These are phyloP conservation scores for Bassia scoparia DNA, from an alignment of 148 eudicot species.

Conservation along the genomic window DNA sequence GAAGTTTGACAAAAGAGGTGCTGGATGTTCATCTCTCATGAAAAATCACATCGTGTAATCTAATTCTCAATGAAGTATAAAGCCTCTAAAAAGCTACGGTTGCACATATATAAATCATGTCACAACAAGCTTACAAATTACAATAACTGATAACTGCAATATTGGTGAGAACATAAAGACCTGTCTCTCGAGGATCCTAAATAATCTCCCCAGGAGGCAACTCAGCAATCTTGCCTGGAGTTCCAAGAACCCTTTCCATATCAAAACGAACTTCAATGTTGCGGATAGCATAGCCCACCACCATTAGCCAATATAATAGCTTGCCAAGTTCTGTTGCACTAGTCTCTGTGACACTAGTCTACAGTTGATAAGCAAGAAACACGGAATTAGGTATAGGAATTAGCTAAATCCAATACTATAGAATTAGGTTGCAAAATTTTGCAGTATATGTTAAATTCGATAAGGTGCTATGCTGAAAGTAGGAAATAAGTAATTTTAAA, in stretches of 20 bases:
- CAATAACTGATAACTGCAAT: neutral
- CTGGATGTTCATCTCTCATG: neutral
- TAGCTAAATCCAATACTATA: neutral
- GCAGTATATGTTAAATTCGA: neutral
- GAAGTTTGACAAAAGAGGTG: neutral
- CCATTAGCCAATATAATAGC: conserved; percentile 85
- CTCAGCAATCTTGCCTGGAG: conserved; percentile 65
- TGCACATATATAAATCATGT: conserved; percentile 6
- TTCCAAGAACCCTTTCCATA: conserved; percentile 75
- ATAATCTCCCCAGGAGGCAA: conserved; percentile 74
- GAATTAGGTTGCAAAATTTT: neutral
- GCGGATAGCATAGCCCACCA: conserved; percentile 80
- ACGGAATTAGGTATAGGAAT: neutral
- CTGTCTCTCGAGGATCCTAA: conserved; percentile 15
- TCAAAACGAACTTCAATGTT: conserved; percentile 91
- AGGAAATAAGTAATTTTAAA: neutral
- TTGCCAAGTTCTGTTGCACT: conserved; percentile 83
- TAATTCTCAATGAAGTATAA: conserved; percentile 11
- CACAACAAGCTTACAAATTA: neutral
- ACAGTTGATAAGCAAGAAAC: conserved; percentile 18
- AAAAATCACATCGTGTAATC: conserved; percentile 3
- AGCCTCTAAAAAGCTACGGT: neutral
- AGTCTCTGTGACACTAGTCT: conserved; percentile 73
- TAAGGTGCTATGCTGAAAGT: neutral
- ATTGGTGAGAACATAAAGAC: conserved; percentile 2